Evolutionary conservation across 140 eudicot species (phyloP), one percentile per base, ranked within the genome.

Genomic region (Anethum foeniculum): DNA sequence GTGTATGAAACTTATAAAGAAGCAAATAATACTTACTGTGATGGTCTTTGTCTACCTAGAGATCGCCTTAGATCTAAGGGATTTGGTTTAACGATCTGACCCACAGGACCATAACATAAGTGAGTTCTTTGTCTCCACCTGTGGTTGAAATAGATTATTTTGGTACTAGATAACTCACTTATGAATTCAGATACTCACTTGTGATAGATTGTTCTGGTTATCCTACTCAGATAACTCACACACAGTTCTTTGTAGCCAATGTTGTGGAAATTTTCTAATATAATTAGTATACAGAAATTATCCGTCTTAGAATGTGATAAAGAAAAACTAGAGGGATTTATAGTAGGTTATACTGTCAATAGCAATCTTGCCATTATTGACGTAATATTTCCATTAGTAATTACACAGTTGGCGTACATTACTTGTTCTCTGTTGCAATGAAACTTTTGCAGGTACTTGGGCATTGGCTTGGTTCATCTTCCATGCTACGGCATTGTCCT

Each of bases 391-490:
- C 30, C 30, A 43, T 13, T 43, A 44, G 51, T 41, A 38, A 38
- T 39, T 27, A 74, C 78, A 46, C 27, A 2, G 34, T n/a, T 14
- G 76, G 11, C 16, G 0, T 28, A 49, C 18, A 18, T 52, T 25
- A 54, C 78, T 18, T 23, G 14, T 13, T 64, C 51, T 74, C 2
- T 28, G 25, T 27, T 71, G 6, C 28, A 44, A 60, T 27, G 30
- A 3, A 75, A 67, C 69, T 48, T 76, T 78, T 89, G 83, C 95
- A 94, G 98, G 98, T 94, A 94, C 85, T 77, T 91, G 47, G 94
- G 80, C 52, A 89, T 94, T 60, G 93, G 97, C 15, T 64, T 89
- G 78, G 75, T 92, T 81, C 87, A 65, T 79, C 79, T 94, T 65
- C 98, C 96, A 19, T 92, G 93, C 51, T 94, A 77, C 43, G 93